These are phyloP conservation scores for Rhypophila decipiens DNA, from an alignment of 495 filamentous ascomycete species.

Conservation along the genomic window DNA sequence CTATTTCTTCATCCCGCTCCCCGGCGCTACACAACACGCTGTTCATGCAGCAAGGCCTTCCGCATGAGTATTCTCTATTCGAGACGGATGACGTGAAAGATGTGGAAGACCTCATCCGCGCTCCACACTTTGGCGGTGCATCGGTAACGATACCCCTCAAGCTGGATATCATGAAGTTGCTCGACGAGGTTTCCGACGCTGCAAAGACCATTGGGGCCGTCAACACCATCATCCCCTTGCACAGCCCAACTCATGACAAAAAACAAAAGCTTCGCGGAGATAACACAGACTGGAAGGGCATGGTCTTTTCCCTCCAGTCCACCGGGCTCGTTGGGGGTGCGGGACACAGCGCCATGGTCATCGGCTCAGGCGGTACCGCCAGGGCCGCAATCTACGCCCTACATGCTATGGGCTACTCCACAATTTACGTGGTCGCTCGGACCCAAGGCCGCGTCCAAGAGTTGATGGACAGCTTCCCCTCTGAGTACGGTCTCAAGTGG, in stretches of 20 bases:
- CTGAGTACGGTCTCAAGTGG: slow-evolving; percentile 64
- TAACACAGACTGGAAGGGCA: slow-evolving; percentile 97
- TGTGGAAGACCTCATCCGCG: slow-evolving; percentile 59
- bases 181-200: slow-evolving; percentile 73
- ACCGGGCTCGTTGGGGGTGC: slow-evolving; percentile 49
- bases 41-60: slow-evolving; percentile 72
- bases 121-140: slow-evolving; percentile 77
- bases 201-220: slow-evolving; percentile 84
- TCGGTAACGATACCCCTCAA: slow-evolving; percentile 96
- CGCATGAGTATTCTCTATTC: slow-evolving; percentile 74
- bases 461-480: slow-evolving; percentile 67
- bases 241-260: slow-evolving; percentile 17
- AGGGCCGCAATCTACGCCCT: slow-evolving; percentile 88
- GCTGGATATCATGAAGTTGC: slow-evolving; percentile 71
- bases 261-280: slow-evolving; percentile 60
- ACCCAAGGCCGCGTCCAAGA: slow-evolving; percentile 57
- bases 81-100: slow-evolving; percentile 67
- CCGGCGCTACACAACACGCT: slow-evolving; percentile 86
- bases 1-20: slow-evolving; percentile 72
- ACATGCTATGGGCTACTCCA: slow-evolving; percentile 71
- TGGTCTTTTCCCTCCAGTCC: slow-evolving; percentile 72
- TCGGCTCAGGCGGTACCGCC: slow-evolving; percentile 88
- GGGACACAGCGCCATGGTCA: slow-evolving; percentile 56
- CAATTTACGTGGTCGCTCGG: slow-evolving; percentile 83
- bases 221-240: slow-evolving; percentile 72